A percentile compares a stretch with the other conserved stretches of the same genome.
Conservation (phyloP, 2,329 filamentous ascomycete species). For the Aaosphaeria pasadenensis region DNA sequence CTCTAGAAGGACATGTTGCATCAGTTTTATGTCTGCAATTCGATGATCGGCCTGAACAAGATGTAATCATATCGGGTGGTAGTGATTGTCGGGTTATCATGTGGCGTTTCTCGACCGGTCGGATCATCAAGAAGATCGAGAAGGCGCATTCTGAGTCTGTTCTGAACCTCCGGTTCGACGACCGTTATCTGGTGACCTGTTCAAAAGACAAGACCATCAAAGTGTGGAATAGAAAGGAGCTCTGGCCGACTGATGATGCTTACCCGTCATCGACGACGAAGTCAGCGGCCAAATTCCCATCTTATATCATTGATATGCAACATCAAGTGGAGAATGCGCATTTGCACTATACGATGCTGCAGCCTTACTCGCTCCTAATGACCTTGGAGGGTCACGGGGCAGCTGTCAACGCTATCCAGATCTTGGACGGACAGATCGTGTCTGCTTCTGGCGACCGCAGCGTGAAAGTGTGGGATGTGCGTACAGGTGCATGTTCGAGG, state of each 20-base stretch:
- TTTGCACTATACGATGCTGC: conserved; percentile 53
- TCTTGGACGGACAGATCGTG: conserved; percentile 80
- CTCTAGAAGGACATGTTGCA: conserved; percentile 72
- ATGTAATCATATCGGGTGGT: conserved; percentile 91
- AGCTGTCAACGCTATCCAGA: conserved; percentile 94
- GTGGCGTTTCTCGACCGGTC: conserved; percentile 89
- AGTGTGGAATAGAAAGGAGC: conserved; percentile 75
- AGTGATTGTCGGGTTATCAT: conserved; percentile 88
- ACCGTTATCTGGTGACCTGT: conserved; percentile 88
- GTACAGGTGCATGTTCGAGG: conserved; percentile 69
- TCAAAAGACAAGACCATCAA: conserved; percentile 98
- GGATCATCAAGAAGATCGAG: conserved; percentile 71
- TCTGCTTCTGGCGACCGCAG: conserved; percentile 92
- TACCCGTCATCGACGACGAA: conserved; percentile 41
- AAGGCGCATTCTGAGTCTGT: conserved; percentile 87
- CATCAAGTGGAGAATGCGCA: conserved; percentile 32
- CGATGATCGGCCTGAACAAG: conserved; percentile 80
- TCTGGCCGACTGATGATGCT: conserved; percentile 38
- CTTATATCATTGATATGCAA: conserved; percentile 54
- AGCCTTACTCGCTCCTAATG: conserved; percentile 74
- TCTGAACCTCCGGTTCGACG: conserved; percentile 88
- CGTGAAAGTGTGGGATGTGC: conserved; percentile 94
- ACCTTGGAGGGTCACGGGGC: conserved; percentile 80
- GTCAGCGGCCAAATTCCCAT: conserved; percentile 46
- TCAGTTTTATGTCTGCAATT: conserved; percentile 96